phyloP scores from a whole-genome alignment of 2,329 filamentous ascomycete species.

The Aureobasidium sp. region DNA sequence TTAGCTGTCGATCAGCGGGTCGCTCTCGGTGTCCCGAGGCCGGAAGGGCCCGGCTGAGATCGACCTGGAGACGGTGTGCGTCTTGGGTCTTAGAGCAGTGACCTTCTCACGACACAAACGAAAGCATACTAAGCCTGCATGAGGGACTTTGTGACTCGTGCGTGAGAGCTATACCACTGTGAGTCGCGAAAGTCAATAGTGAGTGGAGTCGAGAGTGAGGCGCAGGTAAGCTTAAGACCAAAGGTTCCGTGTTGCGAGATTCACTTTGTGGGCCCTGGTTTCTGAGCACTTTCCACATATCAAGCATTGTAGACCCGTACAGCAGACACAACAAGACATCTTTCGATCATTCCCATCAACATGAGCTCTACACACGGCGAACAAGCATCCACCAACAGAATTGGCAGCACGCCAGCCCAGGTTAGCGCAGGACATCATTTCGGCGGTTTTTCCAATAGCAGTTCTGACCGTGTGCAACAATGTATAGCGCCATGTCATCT shows the following conservation, averaged over 20 bases:
- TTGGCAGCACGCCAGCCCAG: constrained; percentile 7
- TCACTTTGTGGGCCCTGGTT: background rate
- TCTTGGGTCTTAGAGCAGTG: no score
- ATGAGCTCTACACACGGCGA: background rate
- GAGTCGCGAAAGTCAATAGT: background rate
- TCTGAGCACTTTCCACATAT: background rate
- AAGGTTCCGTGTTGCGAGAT: background rate
- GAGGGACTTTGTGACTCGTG: background rate
- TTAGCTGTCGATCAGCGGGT: constrained; percentile 5
- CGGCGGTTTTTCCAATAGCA: background rate
- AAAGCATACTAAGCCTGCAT: no score
- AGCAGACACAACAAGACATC: background rate
- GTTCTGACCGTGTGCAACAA: background rate
- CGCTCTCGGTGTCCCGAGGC: background rate
- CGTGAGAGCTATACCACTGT: background rate
- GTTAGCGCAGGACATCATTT: background rate
- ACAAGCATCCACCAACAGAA: constrained; percentile 5
- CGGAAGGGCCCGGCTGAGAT: background rate
- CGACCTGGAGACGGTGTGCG: background rate
- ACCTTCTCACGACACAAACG: no score
- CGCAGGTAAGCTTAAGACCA: constrained; percentile 2
- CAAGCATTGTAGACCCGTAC: background rate
- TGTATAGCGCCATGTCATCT: constrained; percentile 21
- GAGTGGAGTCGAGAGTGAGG: background rate
- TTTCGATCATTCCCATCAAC: background rate